Evolutionary conservation across 2,329 filamentous ascomycete species (phyloP), one percentile per base, ranked within the genome.

Genomic region (Trichoderma koningiopsis): DNA sequence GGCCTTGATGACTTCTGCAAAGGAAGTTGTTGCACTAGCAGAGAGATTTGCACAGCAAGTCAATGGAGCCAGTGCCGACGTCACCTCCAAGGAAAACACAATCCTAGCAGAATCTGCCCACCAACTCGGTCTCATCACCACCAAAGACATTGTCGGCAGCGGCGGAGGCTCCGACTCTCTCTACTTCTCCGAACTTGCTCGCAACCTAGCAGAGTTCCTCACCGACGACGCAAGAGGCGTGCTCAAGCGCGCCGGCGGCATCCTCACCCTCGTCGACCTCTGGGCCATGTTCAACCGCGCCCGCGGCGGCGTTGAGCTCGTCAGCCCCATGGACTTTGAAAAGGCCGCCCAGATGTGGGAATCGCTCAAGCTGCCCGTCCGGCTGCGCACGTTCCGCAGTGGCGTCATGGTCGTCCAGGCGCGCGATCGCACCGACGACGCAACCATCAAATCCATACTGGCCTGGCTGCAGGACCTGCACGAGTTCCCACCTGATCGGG

Each of bases 281-380:
- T 97, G 94, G 94, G 93, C 94, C 33, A 89, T 96, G 72, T 98
- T 98, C 83, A 99, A 99, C 79, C 89, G 95, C 40, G 93, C 92
- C 35, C 88, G 95, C 66, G 95, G 95, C 63, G 96, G 95, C 8
- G 95, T 99, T 19, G 96, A 99, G 79, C 87, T 99, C 19, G 92
- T 98, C 62, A 97, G 93, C 72, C 96, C 96, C 0, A 84, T 89
- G 22, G 96, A 99, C 76, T 97, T 99, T 75, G 91, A 96, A 76
- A 95, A 94, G 76, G 96, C 96, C 1, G 93, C 93, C 0, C 86
- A 88, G 49, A 84, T 97, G 75, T 99, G 96, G 93, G 94, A 96
- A 76, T 91, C 89, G 71, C 84, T 99, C 22, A 92, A 90, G 74
- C 84, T 99, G 4, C 96, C 96, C 0, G 90, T 99, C 11, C 90